A percentile compares a stretch with the other conserved stretches of the same genome.
phyloP scores from a whole-genome alignment of 176 grass and related monocot species.

The Cocos nucifera region DNA sequence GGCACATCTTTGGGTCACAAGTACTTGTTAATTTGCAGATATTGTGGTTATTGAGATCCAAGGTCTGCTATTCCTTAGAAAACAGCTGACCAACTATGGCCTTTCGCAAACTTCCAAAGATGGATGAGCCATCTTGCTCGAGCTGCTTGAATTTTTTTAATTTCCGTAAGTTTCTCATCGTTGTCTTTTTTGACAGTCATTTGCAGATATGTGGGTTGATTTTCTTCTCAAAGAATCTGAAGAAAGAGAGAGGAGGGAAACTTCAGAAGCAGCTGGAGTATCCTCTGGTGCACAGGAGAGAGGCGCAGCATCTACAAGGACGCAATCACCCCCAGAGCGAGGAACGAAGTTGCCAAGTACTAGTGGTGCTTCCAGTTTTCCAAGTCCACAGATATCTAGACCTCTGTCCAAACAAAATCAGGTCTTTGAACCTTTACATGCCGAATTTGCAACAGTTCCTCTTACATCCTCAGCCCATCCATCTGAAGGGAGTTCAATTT shows the following conservation, averaged over 20 bases:
- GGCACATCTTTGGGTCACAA: too few relatives aligned
- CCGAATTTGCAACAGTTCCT: slow-evolving; percentile 37
- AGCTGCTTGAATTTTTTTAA: background rate
- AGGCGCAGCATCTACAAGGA: background rate
- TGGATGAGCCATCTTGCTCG: too few relatives aligned
- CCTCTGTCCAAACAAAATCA: slow-evolving; percentile 9
- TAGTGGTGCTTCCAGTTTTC: slow-evolving; percentile 5
- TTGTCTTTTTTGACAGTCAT: slow-evolving; percentile 46
- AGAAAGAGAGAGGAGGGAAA: slow-evolving; percentile 85
- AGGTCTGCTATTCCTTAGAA: too few relatives aligned
- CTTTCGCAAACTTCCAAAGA: too few relatives aligned
- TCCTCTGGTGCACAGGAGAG: slow-evolving; percentile 15
- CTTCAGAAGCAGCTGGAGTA: slow-evolving; percentile 28
- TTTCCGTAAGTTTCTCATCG: background rate
- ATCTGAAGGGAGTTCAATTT: background rate
- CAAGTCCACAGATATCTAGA: slow-evolving; percentile 13
- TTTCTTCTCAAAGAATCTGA: slow-evolving; percentile 96
- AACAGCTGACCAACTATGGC: too few relatives aligned
- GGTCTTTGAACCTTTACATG: slow-evolving; percentile 12
- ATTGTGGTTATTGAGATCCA: too few relatives aligned
- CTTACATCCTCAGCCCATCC: slow-evolving; percentile 21
- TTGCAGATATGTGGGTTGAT: slow-evolving; percentile 88
- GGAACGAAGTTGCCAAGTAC: background rate
- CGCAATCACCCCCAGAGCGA: background rate
- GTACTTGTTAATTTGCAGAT: too few relatives aligned